Conservation (phyloP, 768 basidiomycete genomes). For the Leccinum variicolor region DNA sequence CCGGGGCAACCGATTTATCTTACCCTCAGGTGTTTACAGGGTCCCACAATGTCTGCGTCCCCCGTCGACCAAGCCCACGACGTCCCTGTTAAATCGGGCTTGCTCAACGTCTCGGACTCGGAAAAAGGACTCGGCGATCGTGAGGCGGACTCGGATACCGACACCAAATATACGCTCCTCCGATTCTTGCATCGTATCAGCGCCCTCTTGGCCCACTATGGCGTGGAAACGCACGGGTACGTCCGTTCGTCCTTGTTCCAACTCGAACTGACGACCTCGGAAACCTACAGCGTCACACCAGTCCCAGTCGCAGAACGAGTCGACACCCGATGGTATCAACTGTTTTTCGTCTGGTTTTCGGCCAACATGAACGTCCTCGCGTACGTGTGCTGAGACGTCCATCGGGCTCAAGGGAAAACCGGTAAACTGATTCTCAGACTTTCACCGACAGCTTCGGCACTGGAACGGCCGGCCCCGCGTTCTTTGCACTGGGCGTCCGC, state of each 20-base stretch:
- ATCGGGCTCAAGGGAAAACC: too few species aligned
- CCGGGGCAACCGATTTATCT: background rate
- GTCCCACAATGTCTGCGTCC: conserved; percentile 4
- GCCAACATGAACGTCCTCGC: conserved; percentile 42
- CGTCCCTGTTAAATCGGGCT: background rate
- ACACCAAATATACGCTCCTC: background rate
- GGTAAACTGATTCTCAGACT: background rate
- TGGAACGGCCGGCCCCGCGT: conserved; percentile 48
- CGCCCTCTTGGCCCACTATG: conserved; percentile 30
- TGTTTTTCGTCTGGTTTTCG: conserved; percentile 53
- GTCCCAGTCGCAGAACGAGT: conserved; percentile 34
- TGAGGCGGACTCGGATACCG: background rate
- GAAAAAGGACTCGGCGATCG: conserved; percentile 2
- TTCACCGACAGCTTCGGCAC: conserved; percentile 39
- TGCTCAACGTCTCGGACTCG: background rate
- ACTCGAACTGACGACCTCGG: background rate
- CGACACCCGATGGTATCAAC: conserved; percentile 41
- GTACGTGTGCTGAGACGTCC: conserved; percentile 25
- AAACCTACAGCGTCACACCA: conserved; percentile 35
- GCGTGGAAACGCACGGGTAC: conserved; percentile 42
- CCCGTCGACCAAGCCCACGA: background rate
- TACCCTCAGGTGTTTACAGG: background rate
- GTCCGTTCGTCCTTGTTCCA: background rate
- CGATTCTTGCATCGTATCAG: conserved; percentile 23
- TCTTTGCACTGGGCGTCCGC: conserved; percentile 44